These are phyloP conservation scores for Paraurostyla sp. DNA, from an alignment of 73 alveolate genomes.

Conservation along the genomic window DNA sequence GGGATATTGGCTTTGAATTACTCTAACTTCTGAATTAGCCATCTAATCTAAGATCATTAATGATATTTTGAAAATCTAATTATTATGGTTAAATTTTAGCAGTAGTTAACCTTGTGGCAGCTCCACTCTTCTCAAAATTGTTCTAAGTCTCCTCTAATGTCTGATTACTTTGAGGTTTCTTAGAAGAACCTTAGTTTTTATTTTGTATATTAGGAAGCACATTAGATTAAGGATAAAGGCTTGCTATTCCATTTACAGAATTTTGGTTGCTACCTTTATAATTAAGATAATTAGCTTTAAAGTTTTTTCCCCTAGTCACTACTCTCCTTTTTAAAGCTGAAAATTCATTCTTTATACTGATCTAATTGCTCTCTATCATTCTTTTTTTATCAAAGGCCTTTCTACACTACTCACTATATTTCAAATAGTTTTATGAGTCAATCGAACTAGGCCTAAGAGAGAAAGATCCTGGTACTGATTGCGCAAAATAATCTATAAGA, in stretches of 20 bases:
- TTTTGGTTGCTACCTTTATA: slow-evolving; percentile 35
- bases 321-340: slow-evolving; percentile 50
- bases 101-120: background rate
- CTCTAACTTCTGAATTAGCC: background rate
- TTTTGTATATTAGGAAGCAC: background rate
- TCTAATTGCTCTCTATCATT: slow-evolving; percentile 39
- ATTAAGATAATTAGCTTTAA: slow-evolving; percentile 44
- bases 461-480: background rate
- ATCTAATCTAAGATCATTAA: background rate
- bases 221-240: background rate
- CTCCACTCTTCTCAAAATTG: background rate
- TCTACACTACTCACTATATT: slow-evolving; percentile 26
- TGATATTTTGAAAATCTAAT: background rate
- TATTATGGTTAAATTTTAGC: background rate
- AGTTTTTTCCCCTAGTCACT: slow-evolving; percentile 43
- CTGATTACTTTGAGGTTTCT: background rate
- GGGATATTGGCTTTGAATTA: background rate
- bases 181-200: background rate
- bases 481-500: slow-evolving; percentile 41
- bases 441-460: background rate
- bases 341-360: slow-evolving; percentile 40
- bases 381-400: slow-evolving; percentile 44
- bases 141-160: background rate
- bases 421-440: background rate
- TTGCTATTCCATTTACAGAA: background rate